Base-by-base conservation (phyloP, 1,284 basidiomycete species). In the Cryptococcus maquisensis region DNA sequence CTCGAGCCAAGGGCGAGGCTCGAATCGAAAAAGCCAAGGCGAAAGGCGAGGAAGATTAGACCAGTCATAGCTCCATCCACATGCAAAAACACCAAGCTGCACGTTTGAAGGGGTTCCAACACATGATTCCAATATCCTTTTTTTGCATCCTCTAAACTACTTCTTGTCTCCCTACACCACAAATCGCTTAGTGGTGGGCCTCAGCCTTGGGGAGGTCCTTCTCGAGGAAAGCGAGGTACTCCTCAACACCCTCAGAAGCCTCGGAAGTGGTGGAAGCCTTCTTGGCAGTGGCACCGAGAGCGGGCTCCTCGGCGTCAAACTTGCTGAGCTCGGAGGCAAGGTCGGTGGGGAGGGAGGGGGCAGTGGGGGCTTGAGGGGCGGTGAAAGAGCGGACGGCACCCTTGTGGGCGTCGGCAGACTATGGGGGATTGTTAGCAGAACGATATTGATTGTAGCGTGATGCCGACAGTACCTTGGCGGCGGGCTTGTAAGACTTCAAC, bases 401-500 rank as follows among this genome's bases (percentile, higher is more conserved):
- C 64, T 89, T 83, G 75, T 91, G 88, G 49, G 89, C 89, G 75
- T 92, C 87, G 76, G 87, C 85, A 60, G 84, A 81, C 89, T 35
- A 46, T 18, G 26, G 44, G 51, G 43, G 47, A 21, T 37, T n/a
- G 38, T 47, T 50, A 28, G 24, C 2, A 24, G 10, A 15, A 28
- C 18, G 13, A 2, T 28, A 20, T 6, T 4, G 15, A 18, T 47
- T 28, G 13, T 42, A 6, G 37, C 18, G 24, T n/a, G 35, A 20
- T 7, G 41, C 40, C 8, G 18, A 38, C 40, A 42, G 20, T 49
- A 77, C 75, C 66, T 74, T 65, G 43, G 73, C 59, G 53, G 77
- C 76, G 36, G 80, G 75, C 81, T 92, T 95, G 85, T 94, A 97
- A 18, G 83, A 76, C 80, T 90, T 95, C 72, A 97, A 82, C 80